Percentiles rank a stretch among this genome's conserved stretches.
These are phyloP conservation scores for Pulveroboletus frians DNA, from an alignment of 768 basidiomycete species.

Conservation along the genomic window DNA sequence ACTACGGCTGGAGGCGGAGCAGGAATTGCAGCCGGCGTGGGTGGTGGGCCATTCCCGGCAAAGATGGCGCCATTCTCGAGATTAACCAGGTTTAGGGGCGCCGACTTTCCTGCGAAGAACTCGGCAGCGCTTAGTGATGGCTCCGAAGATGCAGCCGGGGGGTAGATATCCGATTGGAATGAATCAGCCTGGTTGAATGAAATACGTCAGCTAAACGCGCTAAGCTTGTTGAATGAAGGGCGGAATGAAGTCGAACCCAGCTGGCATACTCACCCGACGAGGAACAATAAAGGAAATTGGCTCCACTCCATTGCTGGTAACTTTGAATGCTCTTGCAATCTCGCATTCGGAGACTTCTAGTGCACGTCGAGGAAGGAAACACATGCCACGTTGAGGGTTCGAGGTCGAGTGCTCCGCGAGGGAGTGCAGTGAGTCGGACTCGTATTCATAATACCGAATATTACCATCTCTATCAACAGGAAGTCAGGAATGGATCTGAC, in stretches of 20 bases:
- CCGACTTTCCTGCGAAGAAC: slow-evolving; percentile 82
- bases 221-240: too few relatives aligned
- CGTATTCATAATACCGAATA: slow-evolving; percentile 96
- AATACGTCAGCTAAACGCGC: background rate
- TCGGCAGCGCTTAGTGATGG: slow-evolving; percentile 77
- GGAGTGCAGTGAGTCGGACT: slow-evolving; percentile 71
- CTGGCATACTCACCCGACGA: slow-evolving; percentile 56
- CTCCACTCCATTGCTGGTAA: slow-evolving; percentile 68
- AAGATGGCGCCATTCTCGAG: slow-evolving; percentile 63
- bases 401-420: slow-evolving; percentile 83
- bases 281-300: slow-evolving; percentile 95
- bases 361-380: slow-evolving; percentile 89
- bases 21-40: slow-evolving; percentile 27
- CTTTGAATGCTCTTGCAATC: slow-evolving; percentile 92
- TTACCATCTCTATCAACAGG: slow-evolving; percentile 74
- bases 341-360: slow-evolving; percentile 89
- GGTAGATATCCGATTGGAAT: slow-evolving; percentile 98
- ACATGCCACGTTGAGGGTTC: slow-evolving; percentile 95
- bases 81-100: slow-evolving; percentile 71
- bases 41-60: slow-evolving; percentile 22
- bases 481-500: slow-evolving; percentile 1
- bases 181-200: slow-evolving; percentile 61
- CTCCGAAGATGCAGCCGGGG: slow-evolving; percentile 80
- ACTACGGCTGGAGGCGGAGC: slow-evolving; percentile 22
- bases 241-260: background rate